Percentiles rank a stretch among this genome's conserved stretches.
Evolutionary conservation across 495 filamentous ascomycete species (phyloP).

Genomic region (Xylaria scruposa): DNA sequence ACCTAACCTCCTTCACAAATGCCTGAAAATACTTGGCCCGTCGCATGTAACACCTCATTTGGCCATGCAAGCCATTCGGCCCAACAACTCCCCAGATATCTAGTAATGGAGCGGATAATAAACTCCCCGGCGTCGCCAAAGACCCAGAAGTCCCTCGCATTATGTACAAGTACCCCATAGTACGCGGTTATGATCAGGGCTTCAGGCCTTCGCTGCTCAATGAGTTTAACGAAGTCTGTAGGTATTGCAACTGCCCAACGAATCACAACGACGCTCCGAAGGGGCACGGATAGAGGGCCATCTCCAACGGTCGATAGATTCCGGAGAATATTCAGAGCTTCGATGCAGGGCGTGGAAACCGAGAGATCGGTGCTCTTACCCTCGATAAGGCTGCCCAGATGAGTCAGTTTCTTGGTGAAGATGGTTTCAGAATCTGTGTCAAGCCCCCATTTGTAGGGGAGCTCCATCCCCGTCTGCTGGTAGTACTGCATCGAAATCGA

Average conservation of each 20-base stretch:
- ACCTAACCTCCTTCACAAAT: too few species aligned
- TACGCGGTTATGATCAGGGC: not conserved
- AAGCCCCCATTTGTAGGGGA: not conserved
- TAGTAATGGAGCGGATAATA: not conserved
- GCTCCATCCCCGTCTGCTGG: not conserved
- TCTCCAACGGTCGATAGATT: not conserved
- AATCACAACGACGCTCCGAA: not conserved
- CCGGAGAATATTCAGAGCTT: not conserved
- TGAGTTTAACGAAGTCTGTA: not conserved
- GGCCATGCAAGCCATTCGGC: not conserved
- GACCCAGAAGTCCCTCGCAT: not conserved
- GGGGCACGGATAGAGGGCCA: not conserved
- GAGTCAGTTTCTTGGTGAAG: not conserved
- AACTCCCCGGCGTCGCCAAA: not conserved
- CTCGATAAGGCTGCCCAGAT: not conserved
- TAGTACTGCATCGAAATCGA: not conserved
- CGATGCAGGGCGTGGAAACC: not conserved
- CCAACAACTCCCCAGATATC: not conserved
- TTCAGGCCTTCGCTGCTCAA: not conserved
- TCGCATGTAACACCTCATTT: not conserved
- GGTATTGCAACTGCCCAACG: not conserved
- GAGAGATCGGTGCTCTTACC: not conserved
- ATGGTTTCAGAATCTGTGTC: not conserved
- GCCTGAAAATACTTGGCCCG: too few species aligned
- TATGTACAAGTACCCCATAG: not conserved